phyloP scores from a whole-genome alignment of 139 green algal genomes.

The Micractinium conductrix region DNA sequence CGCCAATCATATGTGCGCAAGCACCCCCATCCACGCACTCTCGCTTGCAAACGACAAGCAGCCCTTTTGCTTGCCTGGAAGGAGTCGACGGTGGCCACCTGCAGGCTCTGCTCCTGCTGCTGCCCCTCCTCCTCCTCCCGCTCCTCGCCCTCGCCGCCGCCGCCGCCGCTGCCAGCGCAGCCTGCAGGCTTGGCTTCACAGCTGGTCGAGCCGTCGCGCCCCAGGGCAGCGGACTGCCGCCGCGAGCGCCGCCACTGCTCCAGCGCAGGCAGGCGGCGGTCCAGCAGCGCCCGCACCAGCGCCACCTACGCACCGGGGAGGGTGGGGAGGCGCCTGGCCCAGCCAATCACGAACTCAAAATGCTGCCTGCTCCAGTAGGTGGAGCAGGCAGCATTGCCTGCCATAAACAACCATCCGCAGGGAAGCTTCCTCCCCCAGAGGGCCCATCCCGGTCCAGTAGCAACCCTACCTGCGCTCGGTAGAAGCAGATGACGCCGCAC shows the following conservation, averaged over 20 bases:
- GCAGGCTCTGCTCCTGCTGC: constrained; percentile 12
- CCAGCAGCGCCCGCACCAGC: constrained; percentile 26
- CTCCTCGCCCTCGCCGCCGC: background rate
- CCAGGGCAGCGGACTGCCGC: background rate
- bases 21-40: background rate
- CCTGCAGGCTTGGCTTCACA: background rate
- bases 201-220: background rate
- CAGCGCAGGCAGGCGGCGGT: constrained; percentile 18
- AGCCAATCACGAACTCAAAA: no score
- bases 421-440: no score
- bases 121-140: background rate
- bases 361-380: no score
- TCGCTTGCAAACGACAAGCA: no score
- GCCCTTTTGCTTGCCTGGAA: constrained; percentile 80
- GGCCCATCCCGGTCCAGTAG: no score
- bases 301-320: constrained; percentile 8
- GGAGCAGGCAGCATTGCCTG: no score
- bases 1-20: no score
- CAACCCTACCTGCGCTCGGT: constrained; percentile 65
- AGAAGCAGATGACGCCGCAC: constrained; percentile 88
- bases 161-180: background rate
- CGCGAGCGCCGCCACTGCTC: constrained; percentile 9
- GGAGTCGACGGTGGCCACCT: constrained; percentile 86
- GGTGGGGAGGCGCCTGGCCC: no score
- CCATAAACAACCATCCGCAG: no score